Base-by-base conservation (phyloP, 495 filamentous ascomycete genomes). In the Penicillium samsonianum region DNA sequence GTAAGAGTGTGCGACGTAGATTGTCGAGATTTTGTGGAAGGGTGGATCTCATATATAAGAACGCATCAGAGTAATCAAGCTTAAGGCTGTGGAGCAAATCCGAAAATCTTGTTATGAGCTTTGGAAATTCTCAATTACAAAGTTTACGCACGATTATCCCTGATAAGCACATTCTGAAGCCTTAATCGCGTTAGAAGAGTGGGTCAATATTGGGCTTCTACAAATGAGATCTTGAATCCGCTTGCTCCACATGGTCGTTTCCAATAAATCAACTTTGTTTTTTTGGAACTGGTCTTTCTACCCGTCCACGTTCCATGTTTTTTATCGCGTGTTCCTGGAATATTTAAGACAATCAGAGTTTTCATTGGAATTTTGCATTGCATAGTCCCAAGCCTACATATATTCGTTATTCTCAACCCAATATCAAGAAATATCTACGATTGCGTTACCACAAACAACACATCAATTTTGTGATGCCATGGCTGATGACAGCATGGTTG, bases 141-240 rank as follows among this genome's bases (percentile, higher is more conserved):
- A 5, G 28, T 53, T 20, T 53, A 50, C 47, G 47, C 50, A n/a
- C 25, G 38, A 53, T 40, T 9, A 53, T 53, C 37, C 41, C 37
- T 12, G 38, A 53, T 53, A 53, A 53, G 50, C 35, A 41, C 47
- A 41, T 23, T 26, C 25, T 53, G 9, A 31, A 22, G 25, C 26
- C 33, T 20, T n/a, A 26, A 41, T 43, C 20, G 50, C n/a, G 37
- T 20, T 53, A 22, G 31, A 37, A 9, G 2, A 5, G 50, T 43
- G 50, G 50, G 26, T 41, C 38, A 20, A 7, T 0, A 3, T 31
- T 38, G 37, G 38, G 25, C 2, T 30, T 19, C 26, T 42, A 19
- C 50, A 43, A 53, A 53, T 53, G 5, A 43, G 50, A 42, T 43
- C 25, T 42, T 53, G 23, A 25, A 20, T 30, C 23, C 25, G 42